phyloP scores from a whole-genome alignment of 164 flowering plant genomes.

The Vitis rotundifolia region DNA sequence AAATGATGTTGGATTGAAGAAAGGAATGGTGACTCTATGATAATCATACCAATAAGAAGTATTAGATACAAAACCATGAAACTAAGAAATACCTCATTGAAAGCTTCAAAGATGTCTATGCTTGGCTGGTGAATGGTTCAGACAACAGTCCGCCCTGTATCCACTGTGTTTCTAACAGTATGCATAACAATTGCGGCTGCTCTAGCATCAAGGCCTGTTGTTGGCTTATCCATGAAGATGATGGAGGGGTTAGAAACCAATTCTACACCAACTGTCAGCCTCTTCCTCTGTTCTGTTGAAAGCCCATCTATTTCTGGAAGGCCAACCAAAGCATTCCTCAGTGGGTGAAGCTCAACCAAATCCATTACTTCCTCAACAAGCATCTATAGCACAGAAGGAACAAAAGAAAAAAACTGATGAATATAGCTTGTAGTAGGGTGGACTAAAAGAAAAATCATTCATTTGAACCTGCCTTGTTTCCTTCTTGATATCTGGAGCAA shows the following conservation, averaged over 20 bases:
- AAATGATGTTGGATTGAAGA: background rate
- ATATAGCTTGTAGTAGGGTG: background rate
- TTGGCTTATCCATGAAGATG: constrained; percentile 44
- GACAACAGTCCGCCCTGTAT: constrained; percentile 41
- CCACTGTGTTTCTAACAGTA: constrained; percentile 40
- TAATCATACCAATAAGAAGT: no score
- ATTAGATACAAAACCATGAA: background rate
- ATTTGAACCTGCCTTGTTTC: constrained; percentile 19
- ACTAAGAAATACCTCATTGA: constrained; percentile 29
- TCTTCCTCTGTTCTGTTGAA: constrained; percentile 42
- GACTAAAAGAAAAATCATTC: background rate
- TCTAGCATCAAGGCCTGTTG: constrained; percentile 40
- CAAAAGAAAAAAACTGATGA: background rate
- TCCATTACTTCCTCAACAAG: constrained; percentile 38
- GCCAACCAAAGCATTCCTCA: constrained; percentile 34
- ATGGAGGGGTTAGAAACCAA: constrained; percentile 41
- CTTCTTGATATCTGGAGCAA: constrained; percentile 20
- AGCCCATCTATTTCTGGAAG: constrained; percentile 36
- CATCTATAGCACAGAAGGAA: constrained; percentile 19
- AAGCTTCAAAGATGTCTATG: constrained; percentile 43
- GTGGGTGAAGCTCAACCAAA: constrained; percentile 29
- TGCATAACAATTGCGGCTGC: constrained; percentile 49
- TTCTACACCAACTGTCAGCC: constrained; percentile 41
- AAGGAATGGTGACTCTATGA: no score
- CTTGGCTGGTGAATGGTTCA: constrained; percentile 44